Evolutionary conservation across 2,329 filamentous ascomycete genomes (phyloP).

Genomic region (Tolypocladium cylindrosporum): DNA sequence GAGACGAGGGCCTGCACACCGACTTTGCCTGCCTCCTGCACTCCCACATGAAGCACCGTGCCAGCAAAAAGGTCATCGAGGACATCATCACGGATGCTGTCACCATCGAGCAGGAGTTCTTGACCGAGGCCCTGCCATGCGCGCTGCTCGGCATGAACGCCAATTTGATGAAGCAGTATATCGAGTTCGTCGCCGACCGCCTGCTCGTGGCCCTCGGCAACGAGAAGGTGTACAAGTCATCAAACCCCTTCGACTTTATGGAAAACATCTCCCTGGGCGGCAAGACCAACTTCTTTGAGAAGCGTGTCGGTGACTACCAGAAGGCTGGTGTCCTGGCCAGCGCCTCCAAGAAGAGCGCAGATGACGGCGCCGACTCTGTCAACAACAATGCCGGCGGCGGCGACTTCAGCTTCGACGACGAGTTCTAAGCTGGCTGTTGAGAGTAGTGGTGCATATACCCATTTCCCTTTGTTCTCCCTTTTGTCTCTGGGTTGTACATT

Average conservation of each 20-base stretch:
- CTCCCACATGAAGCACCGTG: conserved; percentile 92
- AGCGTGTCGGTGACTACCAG: conserved; percentile 98
- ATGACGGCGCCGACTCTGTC: conserved; percentile 26
- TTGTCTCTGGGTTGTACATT: conserved; percentile 13
- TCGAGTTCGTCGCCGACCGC: conserved; percentile 97
- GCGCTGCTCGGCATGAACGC: conserved; percentile 96
- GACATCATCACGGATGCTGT: conserved; percentile 93
- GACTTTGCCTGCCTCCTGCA: conserved; percentile 97
- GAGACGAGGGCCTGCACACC: conserved; percentile 98
- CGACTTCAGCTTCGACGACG: conserved; percentile 90
- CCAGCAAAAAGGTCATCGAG: conserved; percentile 68
- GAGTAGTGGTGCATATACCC: conserved; percentile 14
- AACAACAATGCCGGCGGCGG: conserved; percentile 50
- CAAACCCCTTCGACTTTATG: conserved; percentile 99
- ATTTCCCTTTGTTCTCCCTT: conserved; percentile 5
- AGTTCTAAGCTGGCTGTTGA: conserved; percentile 60
- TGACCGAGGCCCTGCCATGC: conserved; percentile 88
- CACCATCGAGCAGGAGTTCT: conserved; percentile 90
- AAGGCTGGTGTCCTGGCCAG: conserved; percentile 98
- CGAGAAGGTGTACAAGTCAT: conserved; percentile 81
- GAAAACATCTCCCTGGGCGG: conserved; percentile 98
- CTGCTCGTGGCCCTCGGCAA: conserved; percentile 89
- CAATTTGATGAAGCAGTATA: conserved; percentile 98
- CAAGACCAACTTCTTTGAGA: conserved; percentile 99
- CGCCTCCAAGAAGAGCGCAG: conserved; percentile 62